Evolutionary conservation across 352 stramenopile species (phyloP), one percentile per base, ranked within the genome.

Genomic region (Peronospora farinosa): DNA sequence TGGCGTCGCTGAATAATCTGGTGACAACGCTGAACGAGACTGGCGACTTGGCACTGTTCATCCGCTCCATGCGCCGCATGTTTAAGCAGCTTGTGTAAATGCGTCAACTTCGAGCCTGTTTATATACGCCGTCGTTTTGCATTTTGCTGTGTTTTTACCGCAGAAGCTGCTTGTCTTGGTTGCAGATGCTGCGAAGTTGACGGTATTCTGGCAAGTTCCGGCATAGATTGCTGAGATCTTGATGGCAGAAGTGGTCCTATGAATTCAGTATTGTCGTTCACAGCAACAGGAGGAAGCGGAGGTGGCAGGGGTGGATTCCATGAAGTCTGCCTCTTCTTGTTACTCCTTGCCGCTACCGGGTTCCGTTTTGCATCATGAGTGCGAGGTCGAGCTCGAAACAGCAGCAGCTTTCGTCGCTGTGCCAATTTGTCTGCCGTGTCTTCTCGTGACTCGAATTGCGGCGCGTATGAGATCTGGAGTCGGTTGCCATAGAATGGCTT

Each of bases 11-110:
- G 16, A 63, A 69, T 13, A 48, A 68, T n/a, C 37, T 90, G 13
- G 66, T 87, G 45, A 61, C 66, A 16, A 54, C 76, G 41, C 74
- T 92, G 10, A 92, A 90, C 60, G 44, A 62, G 33, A 69, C 52
- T 12, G 72, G 75, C 28, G 75, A 92, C 56, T 72, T 92, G 40
- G 78, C 81, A 33, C 63, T 70, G 17, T 86, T 92, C 52, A 78
- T 92, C 19, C 78, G 77, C 35, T 72, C 73, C 30, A 92, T 92
- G 78, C 78, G 81, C 1, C 77, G 75, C 31, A 57, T 85, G 54
- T 92, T 89, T 52, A 86, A 86, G 57, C 65, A 76, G 54, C 49
- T 84, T n/a, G 62, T 78, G 47, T 78, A 67, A 45, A 43, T 40
- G 41, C 39, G 36, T 28, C 12, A 44, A 37, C 8, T 39, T 40